Base-by-base conservation (phyloP, 805 yeast species). In the Candida suzukii region DNA sequence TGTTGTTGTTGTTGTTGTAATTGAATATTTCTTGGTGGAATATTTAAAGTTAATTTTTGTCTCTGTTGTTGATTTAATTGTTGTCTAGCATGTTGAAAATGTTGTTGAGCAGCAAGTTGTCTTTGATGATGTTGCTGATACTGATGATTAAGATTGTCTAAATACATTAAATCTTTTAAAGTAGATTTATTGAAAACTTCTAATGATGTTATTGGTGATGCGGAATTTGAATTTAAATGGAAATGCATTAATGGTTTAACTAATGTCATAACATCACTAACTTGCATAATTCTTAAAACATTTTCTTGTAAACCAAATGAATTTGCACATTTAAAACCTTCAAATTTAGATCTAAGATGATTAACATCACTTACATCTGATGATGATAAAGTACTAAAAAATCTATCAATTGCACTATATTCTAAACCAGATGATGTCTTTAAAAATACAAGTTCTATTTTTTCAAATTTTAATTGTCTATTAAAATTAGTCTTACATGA, bases 221-320 rank as follows among this genome's bases (percentile, higher is more conserved):
- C 65, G 7, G 70, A 60, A 42, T 66, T 63, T 10, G 84, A 72
- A 49, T 70, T 76, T 11, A 70, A 64, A 40, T 54, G 59, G 38
- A 54, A 57, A 30, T 55, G 53, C 78, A 85, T 78, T 41, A 88
- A 62, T 6, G 83, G 78, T 41, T 74, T 72, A 47, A 87, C 67
- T 46, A 77, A 76, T 0, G 88, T 70, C 87, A 88, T 83, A 10
- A 82, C 81, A 58, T 86, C 93, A 33, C 88, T 74, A 4, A 84
- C 76, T 57, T 85, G 91, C 63, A 87, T 61, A 19, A 80, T 69
- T 44, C 91, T 65, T 76, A 85, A 73, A 7, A 85, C 78, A 31
- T 72, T 71, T 39, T 74, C 79, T 41, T 77, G 79, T 5, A 83
- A 59, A 0, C 95, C 95, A 46, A 74, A 73, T 41, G 71, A 70